Base-by-base conservation (phyloP, 1,284 basidiomycete species). In the Ceratobasidium sp. region DNA sequence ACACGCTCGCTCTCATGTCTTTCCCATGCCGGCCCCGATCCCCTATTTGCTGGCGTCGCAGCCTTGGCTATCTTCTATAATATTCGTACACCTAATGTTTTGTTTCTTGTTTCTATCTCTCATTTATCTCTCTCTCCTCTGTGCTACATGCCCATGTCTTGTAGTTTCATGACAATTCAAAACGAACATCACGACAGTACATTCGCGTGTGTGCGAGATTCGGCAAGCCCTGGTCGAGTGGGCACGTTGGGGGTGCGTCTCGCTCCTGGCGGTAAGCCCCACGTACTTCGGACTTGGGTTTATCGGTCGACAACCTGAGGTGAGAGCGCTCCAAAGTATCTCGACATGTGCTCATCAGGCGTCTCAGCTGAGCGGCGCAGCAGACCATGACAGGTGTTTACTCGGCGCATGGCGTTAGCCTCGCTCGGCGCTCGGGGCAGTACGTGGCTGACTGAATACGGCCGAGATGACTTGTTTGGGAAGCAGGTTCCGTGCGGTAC, bases 1-100 rank as follows among this genome's bases (percentile, higher is more conserved):
- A 31, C 74, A 64, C 74, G 74, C 74, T 68, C 51, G 62, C 74
- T 74, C 65, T 65, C 64, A 54, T 53, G 59, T 64, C 64, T 74
- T 37, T 41, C 49, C 49, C 41, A 65, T 66, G 65, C 65, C 64
- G 31, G 72, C 61, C 39, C 39, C 34, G 53, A 56, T 56, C 56
- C 64, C 61, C 61, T 74, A 62, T 56, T 65, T 74, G 74, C 56
- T 65, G n/a, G n/a, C n/a, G n/a, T n/a, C n/a, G n/a, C n/a, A n/a
- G n/a, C n/a, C n/a, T n/a, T n/a, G n/a, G n/a, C n/a, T n/a, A n/a
- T n/a, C n/a, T n/a, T n/a, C n/a, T n/a, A n/a, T n/a, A n/a, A n/a
- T n/a, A n/a, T n/a, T n/a, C n/a, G n/a, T n/a, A n/a, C n/a, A n/a
- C n/a, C n/a, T n/a, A 63, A n/a, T n/a, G n/a, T n/a, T n/a, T n/a